Base-by-base conservation (phyloP, 2,329 filamentous ascomycete genomes). In the Verticillium isaacii region DNA sequence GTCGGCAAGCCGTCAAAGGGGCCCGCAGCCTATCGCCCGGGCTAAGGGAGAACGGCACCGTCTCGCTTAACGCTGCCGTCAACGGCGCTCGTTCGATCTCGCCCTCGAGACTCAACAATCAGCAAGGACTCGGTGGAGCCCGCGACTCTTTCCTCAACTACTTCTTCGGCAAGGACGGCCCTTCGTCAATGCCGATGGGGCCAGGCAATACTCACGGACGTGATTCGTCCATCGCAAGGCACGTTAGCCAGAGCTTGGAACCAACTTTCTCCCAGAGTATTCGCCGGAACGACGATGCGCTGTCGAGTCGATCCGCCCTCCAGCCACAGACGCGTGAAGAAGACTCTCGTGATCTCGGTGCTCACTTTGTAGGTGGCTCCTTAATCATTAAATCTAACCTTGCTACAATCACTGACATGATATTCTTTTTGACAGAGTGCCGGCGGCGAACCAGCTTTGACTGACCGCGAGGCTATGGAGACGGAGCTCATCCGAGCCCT, bases 101-200 rank as follows among this genome's bases (percentile, higher is more conserved):
- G 54, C 87, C 88, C 12, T 82, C 86, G 32, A 82, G 83, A 60
- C 83, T 90, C 65, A 82, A 82, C 61, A 85, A 85, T 66, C 80
- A 80, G 32, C 85, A 86, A 66, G 79, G 80, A 5, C 74, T 84
- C 58, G 88, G 88, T 61, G 85, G 80, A 63, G 86, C 91, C 50
- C 86, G 89, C 65, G 95, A 99, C 77, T 96, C 93, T 0, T 99
- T 99, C 81, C 77, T 99, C 65, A 98, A 94, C 77, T 99, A 99
- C 77, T 99, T 99, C 78, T 99, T 99, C 71, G 93, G 95, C 69
- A 98, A 99, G 73, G 95, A 99, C 64, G 91, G 91, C 56, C 82
- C 85, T 32, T 69, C 70, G 45, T 76, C 81, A 36, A 67, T 69
- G 12, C 68, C 69, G 4, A 63, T 61, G 78, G 81, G 62, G 70